Conservation (phyloP, 2,329 filamentous ascomycete genomes). For the Fusarium proliferatum region DNA sequence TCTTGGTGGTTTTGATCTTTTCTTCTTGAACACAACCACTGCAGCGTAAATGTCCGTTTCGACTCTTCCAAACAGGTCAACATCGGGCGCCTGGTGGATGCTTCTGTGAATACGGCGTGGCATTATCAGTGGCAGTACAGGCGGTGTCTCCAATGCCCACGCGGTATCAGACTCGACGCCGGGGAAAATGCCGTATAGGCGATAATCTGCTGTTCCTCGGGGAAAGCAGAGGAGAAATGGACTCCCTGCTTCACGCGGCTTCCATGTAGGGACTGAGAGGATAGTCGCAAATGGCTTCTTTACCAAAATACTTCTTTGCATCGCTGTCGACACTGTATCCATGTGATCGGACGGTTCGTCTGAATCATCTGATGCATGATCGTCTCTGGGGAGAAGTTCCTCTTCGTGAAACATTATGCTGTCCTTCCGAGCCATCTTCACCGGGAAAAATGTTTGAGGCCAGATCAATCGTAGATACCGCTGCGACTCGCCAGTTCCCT, state of each 20-base stretch:
- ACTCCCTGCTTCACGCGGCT: neutral
- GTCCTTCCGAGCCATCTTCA: neutral
- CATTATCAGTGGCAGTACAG: neutral
- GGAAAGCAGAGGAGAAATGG: neutral
- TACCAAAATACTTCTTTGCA: neutral
- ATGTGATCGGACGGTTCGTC: neutral
- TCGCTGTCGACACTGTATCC: neutral
- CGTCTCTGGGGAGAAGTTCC: neutral
- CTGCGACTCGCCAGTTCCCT: neutral
- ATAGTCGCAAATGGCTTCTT: neutral
- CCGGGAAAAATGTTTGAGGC: neutral
- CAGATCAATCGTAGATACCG: neutral
- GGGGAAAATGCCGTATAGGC: neutral
- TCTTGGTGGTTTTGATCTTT: rapidly evolving
- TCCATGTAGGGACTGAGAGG: neutral
- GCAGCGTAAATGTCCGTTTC: neutral
- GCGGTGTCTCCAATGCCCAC: neutral
- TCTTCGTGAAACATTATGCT: neutral
- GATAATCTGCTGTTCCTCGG: neutral
- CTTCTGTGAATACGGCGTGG: neutral
- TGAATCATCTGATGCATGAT: too few relatives aligned
- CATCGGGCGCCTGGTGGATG: rapidly evolving
- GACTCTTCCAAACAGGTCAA: too few relatives aligned
- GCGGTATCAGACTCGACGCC: rapidly evolving
- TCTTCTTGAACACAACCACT: neutral